Evolutionary conservation across 306 rosid species (phyloP).

Genomic region (Macrotyloma uniflorum): DNA sequence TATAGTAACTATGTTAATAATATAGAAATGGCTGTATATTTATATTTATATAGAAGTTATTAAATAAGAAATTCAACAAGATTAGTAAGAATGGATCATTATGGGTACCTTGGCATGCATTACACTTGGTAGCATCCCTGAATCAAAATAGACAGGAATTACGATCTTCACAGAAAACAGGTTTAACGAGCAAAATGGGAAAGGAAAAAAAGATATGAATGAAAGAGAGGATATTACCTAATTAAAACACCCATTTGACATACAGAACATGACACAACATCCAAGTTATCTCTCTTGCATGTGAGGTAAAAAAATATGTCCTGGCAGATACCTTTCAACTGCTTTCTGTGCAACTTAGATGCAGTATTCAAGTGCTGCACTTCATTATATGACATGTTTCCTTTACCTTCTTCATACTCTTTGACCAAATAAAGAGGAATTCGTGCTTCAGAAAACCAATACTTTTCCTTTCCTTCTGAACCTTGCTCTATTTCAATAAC

Average conservation of each 20-base stretch:
- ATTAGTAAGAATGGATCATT: conserved; percentile 19
- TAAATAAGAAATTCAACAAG: conserved; percentile 17
- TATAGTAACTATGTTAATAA: neutral
- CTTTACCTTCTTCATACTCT: conserved; percentile 68
- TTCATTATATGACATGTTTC: conserved; percentile 43
- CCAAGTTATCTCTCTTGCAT: conserved; percentile 87
- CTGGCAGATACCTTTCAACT: conserved; percentile 53
- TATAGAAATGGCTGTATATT: neutral
- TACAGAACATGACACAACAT: conserved; percentile 60
- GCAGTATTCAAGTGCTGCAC: conserved; percentile 49
- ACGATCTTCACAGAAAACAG: conserved; percentile 6
- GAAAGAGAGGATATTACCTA: conserved; percentile 53
- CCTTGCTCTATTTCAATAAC: conserved; percentile 67
- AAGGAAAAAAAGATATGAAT: neutral
- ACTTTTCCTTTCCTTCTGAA: conserved; percentile 63
- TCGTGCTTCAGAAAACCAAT: conserved; percentile 86
- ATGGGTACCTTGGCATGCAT: conserved; percentile 80
- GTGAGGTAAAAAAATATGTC: conserved; percentile 77
- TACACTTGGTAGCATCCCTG: conserved; percentile 81
- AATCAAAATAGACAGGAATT: conserved; percentile 41
- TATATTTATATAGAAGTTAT: neutral
- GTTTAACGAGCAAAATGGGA: conserved; percentile 2
- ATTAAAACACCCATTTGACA: conserved; percentile 66
- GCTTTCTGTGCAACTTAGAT: conserved; percentile 51
- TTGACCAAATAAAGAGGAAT: conserved; percentile 87